Evolutionary conservation across 164 flowering plant species (phyloP), one percentile per base, ranked within the genome.

Genomic region (Berberis vulgaris): DNA sequence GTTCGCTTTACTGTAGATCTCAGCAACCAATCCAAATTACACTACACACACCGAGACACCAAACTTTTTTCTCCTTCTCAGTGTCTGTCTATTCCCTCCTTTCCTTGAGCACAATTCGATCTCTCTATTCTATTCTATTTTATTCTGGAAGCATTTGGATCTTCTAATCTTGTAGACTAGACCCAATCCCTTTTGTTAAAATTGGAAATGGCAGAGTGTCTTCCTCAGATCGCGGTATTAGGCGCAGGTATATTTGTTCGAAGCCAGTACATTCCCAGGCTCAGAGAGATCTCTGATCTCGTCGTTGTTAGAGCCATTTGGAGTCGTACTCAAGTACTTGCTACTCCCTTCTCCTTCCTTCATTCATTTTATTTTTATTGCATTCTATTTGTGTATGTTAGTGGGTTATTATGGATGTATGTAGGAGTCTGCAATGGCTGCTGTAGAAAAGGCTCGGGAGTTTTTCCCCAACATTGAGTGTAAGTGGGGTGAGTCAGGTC

Each of bases 231-330:
- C 64, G 95, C 95, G 11, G 76, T 89, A 59, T 69, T 87, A 9
- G 98, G 98, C 44, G 96, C 89, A 39, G 98, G 98, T 4, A 89
- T 79, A 63, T 92, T 89, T 67, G 96, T 86, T 13, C 84, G 71
- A 61, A 82, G 80, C 41, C 87, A 85, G 60, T 92, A 89, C 78
- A 81, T 92, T 65, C 96, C 98, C 10, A 72, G 91, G 65, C 77
- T 92, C 41, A 77, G 82, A n/a, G 98, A 92, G 76, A 83, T 87
- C 57, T 78, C 98, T 56, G 64, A 89, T 63, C 76, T 85, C 43
- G 62, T 92, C 49, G 43, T 66, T 62, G 70, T 89, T 54, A 84
- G 74, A 73, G 70, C 77, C 41, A 86, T 92, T 64, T 92, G 98
- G 98, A 87, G 96, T 67, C 96, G 95, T 11, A 65, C 84, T 39